These are phyloP conservation scores for Tetratostichococcus sp. DNA, from an alignment of 139 green algal species.

Conservation along the genomic window DNA sequence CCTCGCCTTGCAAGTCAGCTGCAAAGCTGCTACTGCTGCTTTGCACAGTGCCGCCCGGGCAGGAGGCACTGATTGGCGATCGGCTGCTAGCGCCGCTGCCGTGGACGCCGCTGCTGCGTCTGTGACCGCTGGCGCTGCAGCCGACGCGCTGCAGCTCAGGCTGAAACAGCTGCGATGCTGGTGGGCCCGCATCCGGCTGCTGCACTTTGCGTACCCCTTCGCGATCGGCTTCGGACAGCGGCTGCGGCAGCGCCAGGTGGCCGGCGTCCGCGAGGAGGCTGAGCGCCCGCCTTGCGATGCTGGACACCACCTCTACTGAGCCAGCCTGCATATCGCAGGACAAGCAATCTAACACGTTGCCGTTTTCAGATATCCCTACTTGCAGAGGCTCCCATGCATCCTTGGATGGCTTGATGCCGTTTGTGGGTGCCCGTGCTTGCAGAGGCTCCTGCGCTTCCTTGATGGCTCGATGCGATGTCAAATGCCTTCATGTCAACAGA, in stretches of 20 bases:
- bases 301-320: slow-evolving; percentile 46
- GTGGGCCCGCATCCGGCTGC: neutral
- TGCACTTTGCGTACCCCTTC: neutral
- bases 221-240: neutral
- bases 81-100: no score
- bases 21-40: neutral
- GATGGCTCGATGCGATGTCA: no score
- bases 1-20: no score
- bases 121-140: neutral
- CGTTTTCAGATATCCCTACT: no score
- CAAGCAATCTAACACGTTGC: no score
- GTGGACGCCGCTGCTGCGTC: neutral
- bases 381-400: no score
- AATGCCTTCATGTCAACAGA: no score
- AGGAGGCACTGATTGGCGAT: no score
- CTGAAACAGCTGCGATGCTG: neutral
- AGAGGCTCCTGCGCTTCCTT: no score
- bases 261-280: slow-evolving; percentile 30
- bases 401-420: no score
- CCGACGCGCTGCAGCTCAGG: neutral
- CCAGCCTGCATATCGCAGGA: slow-evolving; percentile 29
- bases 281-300: slow-evolving; percentile 59
- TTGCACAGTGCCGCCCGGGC: no score
- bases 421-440: no score
- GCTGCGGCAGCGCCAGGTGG: slow-evolving; percentile 4